Evolutionary conservation across 768 basidiomycete genomes (phyloP).

Genomic region (Hygrophorus pudorinus): DNA sequence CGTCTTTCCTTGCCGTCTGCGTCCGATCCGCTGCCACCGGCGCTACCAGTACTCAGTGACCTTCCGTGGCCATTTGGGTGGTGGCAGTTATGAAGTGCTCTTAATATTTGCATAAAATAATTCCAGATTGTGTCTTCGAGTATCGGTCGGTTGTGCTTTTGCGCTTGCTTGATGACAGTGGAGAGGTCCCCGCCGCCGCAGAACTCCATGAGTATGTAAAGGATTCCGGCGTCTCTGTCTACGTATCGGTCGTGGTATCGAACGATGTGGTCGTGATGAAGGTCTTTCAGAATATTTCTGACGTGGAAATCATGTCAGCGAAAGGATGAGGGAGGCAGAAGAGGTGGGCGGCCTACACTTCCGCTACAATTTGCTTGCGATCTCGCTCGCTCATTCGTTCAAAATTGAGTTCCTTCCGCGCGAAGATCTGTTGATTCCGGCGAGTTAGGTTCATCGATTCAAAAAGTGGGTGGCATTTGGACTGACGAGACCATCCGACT

Average conservation of each 20-base stretch:
- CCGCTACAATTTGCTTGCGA: conserved; percentile 91
- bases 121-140: conserved; percentile 93
- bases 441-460: conserved; percentile 1
- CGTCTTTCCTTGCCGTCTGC: conserved; percentile 42
- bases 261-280: conserved; percentile 94
- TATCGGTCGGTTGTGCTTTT: conserved; percentile 58
- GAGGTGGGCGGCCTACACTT: conserved; percentile 63
- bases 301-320: not conserved
- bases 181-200: conserved; percentile 96
- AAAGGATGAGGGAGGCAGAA: no score
- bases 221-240: conserved; percentile 79
- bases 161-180: conserved; percentile 70
- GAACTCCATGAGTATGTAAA: conserved; percentile 99
- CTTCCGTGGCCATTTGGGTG: conserved; percentile 58
- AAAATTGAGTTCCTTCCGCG: conserved; percentile 94
- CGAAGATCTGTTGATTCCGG: conserved; percentile 50
- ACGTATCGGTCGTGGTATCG: conserved; percentile 89
- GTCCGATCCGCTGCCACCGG: conserved; percentile 20
- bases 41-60: conserved; percentile 28
- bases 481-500: conserved; percentile 73
- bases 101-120: conserved; percentile 88
- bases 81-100: conserved; percentile 89
- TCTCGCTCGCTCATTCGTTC: conserved; percentile 95
- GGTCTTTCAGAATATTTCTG: conserved; percentile 94
- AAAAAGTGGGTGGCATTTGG: conserved; percentile 1